Percentiles rank a stretch among this genome's conserved stretches.
Conservation (phyloP, 257 asterid species). For the Buddleja alternifolia region DNA sequence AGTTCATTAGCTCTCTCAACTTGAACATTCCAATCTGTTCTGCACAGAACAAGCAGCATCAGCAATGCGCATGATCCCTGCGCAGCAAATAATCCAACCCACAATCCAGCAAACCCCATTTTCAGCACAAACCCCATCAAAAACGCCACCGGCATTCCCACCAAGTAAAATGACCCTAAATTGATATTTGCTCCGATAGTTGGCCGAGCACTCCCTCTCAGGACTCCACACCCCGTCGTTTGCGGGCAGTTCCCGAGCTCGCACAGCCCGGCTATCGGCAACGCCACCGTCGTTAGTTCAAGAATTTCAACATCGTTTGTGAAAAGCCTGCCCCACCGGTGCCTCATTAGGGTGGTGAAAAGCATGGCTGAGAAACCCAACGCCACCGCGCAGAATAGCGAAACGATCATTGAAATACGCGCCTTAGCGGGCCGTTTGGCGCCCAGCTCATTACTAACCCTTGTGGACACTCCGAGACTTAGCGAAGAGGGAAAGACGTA, state of each 20-base stretch:
- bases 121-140: slow-evolving; percentile 69
- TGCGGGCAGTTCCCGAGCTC: slow-evolving; percentile 98
- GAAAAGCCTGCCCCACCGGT: slow-evolving; percentile 74
- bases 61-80: slow-evolving; percentile 80
- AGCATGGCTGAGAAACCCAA: slow-evolving; percentile 70
- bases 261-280: slow-evolving; percentile 88
- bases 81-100: slow-evolving; percentile 95
- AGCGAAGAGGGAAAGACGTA: slow-evolving; percentile 88
- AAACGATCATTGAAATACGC: slow-evolving; percentile 60
- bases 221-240: slow-evolving; percentile 91
- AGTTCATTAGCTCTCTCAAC: slow-evolving; percentile 74
- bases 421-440: slow-evolving; percentile 72
- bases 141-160: slow-evolving; percentile 95
- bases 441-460: slow-evolving; percentile 82
- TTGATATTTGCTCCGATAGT: slow-evolving; percentile 78
- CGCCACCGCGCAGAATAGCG: slow-evolving; percentile 50
- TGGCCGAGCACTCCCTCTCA: slow-evolving; percentile 90
- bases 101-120: slow-evolving; percentile 81
- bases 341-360: slow-evolving; percentile 66
- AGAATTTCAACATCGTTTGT: slow-evolving; percentile 71
- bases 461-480: slow-evolving; percentile 79
- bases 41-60: slow-evolving; percentile 61
- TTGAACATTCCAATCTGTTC: slow-evolving; percentile 72
- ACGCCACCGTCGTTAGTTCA: slow-evolving; percentile 65
- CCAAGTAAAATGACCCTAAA: slow-evolving; percentile 81